Percentiles rank a stretch among this genome's conserved stretches.
phyloP scores from a whole-genome alignment of 1,284 basidiomycete species.

The Xerocomus amazonicus region DNA sequence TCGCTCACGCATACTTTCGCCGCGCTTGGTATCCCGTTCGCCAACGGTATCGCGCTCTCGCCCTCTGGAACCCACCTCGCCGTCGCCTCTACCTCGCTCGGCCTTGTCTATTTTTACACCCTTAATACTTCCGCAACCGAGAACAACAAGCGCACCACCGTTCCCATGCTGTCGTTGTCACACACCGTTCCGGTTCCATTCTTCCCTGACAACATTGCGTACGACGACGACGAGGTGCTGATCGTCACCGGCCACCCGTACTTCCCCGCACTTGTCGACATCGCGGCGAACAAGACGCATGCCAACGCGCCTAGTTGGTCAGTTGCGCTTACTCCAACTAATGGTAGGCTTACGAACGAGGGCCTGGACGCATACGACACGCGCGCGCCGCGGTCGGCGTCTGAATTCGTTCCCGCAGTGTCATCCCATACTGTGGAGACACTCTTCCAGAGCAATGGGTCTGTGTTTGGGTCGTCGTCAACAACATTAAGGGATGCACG shows the following conservation, averaged over 20 bases:
- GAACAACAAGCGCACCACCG: too few species aligned
- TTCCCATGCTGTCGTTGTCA: constrained; percentile 1
- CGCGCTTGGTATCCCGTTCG: constrained; percentile 52
- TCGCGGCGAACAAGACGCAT: constrained; percentile 42
- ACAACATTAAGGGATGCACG: constrained; percentile 48
- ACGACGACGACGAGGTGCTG: constrained; percentile 43
- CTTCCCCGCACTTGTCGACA: constrained; percentile 45
- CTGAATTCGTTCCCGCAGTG: neutral
- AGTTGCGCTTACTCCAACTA: neutral
- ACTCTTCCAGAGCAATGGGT: constrained; percentile 62
- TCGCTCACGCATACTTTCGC: constrained; percentile 36
- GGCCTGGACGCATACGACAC: constrained; percentile 34
- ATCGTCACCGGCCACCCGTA: constrained; percentile 64
- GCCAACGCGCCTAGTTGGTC: constrained; percentile 6
- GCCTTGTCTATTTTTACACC: constrained; percentile 48
- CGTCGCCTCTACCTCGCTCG: constrained; percentile 50
- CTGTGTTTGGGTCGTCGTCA: constrained; percentile 46
- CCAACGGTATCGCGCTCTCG: constrained; percentile 64
- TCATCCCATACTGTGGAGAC: constrained; percentile 45
- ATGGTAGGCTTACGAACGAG: neutral
- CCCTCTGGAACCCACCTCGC: constrained; percentile 48
- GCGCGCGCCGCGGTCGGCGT: constrained; percentile 44
- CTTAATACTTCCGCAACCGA: constrained; percentile 28
- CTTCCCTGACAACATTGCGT: constrained; percentile 58
- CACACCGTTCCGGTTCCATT: constrained; percentile 53